phyloP scores from a whole-genome alignment of 2,329 filamentous ascomycete species.

The Colletotrichum theobromicola region DNA sequence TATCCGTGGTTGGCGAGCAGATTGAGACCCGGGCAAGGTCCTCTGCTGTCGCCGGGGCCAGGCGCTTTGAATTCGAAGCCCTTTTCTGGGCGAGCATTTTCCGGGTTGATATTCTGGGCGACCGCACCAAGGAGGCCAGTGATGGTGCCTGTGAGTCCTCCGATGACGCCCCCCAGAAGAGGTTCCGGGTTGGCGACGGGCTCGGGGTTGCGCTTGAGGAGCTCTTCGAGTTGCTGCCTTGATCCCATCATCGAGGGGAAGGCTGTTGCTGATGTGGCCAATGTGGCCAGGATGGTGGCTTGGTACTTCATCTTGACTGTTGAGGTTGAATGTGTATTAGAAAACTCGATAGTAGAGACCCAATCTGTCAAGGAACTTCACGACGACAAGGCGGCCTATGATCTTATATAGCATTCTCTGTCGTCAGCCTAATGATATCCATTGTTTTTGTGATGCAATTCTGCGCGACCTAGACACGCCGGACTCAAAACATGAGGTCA shows the following conservation, averaged over 20 bases:
- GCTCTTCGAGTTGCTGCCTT: background rate
- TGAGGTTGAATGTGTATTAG: background rate
- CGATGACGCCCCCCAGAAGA: background rate
- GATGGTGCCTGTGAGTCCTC: background rate
- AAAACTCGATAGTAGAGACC: background rate
- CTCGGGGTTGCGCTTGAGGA: background rate
- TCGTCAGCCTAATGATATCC: too few relatives aligned
- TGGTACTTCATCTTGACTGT: background rate
- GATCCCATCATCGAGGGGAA: constrained; percentile 10
- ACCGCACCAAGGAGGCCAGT: constrained; percentile 7
- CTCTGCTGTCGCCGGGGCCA: background rate
- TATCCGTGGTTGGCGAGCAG: constrained; percentile 49
- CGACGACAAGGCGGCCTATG: too few relatives aligned
- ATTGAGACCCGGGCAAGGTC: constrained; percentile 48
- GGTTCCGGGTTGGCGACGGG: constrained; percentile 2
- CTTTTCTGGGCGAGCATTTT: constrained; percentile 3
- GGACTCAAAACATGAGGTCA: background rate
- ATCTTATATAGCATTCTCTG: background rate
- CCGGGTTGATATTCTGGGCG: background rate
- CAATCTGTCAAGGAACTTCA: background rate
- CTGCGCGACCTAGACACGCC: background rate
- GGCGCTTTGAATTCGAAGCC: constrained; percentile 7
- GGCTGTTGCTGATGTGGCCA: background rate
- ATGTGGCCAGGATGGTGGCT: background rate
- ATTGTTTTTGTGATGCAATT: background rate